Evolutionary conservation across 1,284 basidiomycete species (phyloP).

Genomic region (Vanrija sp.): DNA sequence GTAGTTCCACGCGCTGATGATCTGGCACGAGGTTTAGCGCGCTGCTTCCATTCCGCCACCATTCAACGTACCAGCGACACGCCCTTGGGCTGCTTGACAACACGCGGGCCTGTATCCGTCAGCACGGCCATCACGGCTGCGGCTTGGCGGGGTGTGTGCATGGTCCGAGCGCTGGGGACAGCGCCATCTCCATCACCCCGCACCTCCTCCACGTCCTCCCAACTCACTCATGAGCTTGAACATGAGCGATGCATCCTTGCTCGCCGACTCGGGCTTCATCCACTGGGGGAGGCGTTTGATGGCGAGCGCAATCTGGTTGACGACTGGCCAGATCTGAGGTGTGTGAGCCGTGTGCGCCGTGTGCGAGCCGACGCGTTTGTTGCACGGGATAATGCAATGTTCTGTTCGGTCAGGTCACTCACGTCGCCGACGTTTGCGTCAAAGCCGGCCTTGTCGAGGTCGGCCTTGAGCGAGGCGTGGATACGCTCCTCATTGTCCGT

Average conservation of each 20-base stretch:
- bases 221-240: slow-evolving; percentile 43
- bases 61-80: slow-evolving; percentile 57
- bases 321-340: slow-evolving; percentile 48
- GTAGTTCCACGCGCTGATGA: slow-evolving; percentile 55
- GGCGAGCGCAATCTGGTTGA: slow-evolving; percentile 61
- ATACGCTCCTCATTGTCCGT: slow-evolving; percentile 58
- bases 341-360: not conserved
- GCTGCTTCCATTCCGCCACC: not conserved
- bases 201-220: slow-evolving; percentile 14
- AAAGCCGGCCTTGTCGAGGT: slow-evolving; percentile 56
- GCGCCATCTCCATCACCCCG: slow-evolving; percentile 3
- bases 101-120: slow-evolving; percentile 59
- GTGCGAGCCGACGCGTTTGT: not conserved
- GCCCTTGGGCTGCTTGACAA: slow-evolving; percentile 73
- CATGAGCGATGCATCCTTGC: slow-evolving; percentile 51
- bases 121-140: slow-evolving; percentile 21
- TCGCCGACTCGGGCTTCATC: slow-evolving; percentile 63
- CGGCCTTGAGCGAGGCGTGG: slow-evolving; percentile 53
- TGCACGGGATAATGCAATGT: too few relatives aligned
- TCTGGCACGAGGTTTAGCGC: slow-evolving; percentile 21
- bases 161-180: not conserved
- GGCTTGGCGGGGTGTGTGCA: too few relatives aligned
- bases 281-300: slow-evolving; percentile 69
- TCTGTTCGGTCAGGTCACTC: slow-evolving; percentile 7
- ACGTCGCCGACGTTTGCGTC: slow-evolving; percentile 34